phyloP scores from a whole-genome alignment of 2,329 filamentous ascomycete genomes.

The Onygena corvina region DNA sequence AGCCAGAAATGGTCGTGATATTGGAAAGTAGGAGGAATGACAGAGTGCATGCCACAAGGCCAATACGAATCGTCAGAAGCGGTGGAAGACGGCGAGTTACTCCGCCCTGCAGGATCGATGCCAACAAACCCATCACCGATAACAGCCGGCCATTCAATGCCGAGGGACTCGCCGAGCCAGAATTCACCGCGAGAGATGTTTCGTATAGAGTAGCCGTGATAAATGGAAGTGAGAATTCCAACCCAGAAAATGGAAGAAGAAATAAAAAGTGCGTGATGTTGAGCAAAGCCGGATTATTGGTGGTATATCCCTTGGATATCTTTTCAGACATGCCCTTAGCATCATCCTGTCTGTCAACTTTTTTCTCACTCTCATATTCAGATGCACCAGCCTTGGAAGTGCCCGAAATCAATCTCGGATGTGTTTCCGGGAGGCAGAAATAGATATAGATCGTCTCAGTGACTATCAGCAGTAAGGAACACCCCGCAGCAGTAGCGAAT shows the following conservation, averaged over 20 bases:
- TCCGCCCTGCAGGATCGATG: conserved; percentile 85
- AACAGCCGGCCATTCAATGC: conserved; percentile 73
- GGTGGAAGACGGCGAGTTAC: conserved; percentile 76
- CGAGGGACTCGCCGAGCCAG: conserved; percentile 35
- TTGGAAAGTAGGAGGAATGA: conserved; percentile 70
- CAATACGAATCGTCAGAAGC: conserved; percentile 64
- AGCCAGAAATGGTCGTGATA: conserved; percentile 52
- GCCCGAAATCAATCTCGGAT: conserved; percentile 34
- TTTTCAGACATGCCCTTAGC: conserved; percentile 16
- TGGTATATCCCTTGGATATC: conserved; percentile 38
- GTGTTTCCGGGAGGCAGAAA: conserved; percentile 69
- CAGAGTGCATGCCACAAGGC: conserved; percentile 61
- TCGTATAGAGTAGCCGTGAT: conserved; percentile 92
- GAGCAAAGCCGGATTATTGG: conserved; percentile 71
- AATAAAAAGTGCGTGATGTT: conserved; percentile 83
- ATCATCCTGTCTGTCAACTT: conserved; percentile 19
- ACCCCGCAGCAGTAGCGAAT: conserved; percentile 82
- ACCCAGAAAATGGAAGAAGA: conserved; percentile 91
- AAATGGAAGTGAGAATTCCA: conserved; percentile 96
- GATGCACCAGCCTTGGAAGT: conserved; percentile 7
- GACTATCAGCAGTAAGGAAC: conserved; percentile 73
- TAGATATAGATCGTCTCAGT: conserved; percentile 84
- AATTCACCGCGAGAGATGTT: conserved; percentile 40
- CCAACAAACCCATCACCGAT: conserved; percentile 81
- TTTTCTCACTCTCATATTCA: conserved; percentile 17